These are phyloP conservation scores for Sugiyamaella smithiae DNA, from an alignment of 805 yeast genomes.

Conservation along the genomic window DNA sequence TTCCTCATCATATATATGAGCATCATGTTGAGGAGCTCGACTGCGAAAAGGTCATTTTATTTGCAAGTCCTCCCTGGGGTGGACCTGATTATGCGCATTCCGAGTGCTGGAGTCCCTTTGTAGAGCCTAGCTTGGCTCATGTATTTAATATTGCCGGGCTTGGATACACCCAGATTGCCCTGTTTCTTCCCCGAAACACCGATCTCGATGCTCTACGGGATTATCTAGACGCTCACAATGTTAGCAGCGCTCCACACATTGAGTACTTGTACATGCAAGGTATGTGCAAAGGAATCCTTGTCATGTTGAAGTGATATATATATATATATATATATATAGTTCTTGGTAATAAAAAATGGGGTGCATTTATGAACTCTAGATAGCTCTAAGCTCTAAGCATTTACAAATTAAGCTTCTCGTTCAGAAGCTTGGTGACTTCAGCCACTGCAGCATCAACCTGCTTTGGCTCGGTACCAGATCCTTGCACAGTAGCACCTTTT, in stretches of 20 bases:
- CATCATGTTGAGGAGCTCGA: background rate
- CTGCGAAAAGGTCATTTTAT: constrained; percentile 48
- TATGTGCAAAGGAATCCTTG: constrained; percentile 19
- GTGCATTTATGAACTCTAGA: too few relatives aligned
- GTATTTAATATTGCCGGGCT: background rate
- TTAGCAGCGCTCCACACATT: background rate
- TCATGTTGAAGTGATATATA: constrained; percentile 10
- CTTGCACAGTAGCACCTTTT: constrained; percentile 93
- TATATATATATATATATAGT: too few relatives aligned
- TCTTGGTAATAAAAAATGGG: too few relatives aligned
- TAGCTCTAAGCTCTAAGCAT: too few relatives aligned
- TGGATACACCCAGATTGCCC: background rate
- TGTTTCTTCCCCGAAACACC: constrained; percentile 27
- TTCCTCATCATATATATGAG: background rate
- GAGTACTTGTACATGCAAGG: constrained; percentile 22
- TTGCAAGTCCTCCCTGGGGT: constrained; percentile 88
- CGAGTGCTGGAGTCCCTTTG: constrained; percentile 19
- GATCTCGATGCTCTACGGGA: constrained; percentile 11
- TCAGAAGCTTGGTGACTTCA: constrained; percentile 58
- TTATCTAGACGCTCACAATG: background rate
- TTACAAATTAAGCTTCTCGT: constrained; percentile 14
- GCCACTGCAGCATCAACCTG: constrained; percentile 72
- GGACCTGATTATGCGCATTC: constrained; percentile 54
- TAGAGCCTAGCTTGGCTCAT: background rate
- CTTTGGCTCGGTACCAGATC: constrained; percentile 83